Evolutionary conservation across 1,284 basidiomycete genomes (phyloP), one percentile per base, ranked within the genome.

Genomic region (Trichosporon sp.): DNA sequence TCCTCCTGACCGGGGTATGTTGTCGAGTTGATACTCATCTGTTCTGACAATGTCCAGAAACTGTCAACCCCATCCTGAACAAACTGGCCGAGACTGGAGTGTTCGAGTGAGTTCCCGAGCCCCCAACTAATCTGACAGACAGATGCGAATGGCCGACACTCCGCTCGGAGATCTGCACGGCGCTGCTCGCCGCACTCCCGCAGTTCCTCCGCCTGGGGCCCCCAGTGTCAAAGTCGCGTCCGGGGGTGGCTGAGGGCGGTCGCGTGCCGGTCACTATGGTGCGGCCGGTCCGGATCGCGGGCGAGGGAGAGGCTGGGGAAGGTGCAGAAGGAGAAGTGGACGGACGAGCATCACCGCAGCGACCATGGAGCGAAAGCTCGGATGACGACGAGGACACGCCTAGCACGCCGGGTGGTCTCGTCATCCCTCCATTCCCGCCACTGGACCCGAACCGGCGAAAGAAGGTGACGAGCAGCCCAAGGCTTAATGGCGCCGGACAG

Each of bases 401-500:
- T 0, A 77, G 76, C 0, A 81, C 81, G 8, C 67, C 63, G 0
- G 89, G 90, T 3, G 90, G 90, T 29, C 81, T 92, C 16, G 88
- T 87, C 69, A 80, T 94, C 11, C 86, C 91, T 4, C 91, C 92
- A 0, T 94, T 94, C 73, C 87, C 88, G 11, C 85, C 87, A 23
- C 84, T 78, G n/a, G 70, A 79, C 36, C 70, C 69, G 76, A 82
- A 58, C 78, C 81, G 69, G 82, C 83, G 65, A 80, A 84, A 63
- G 83, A 59, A 32, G 14, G 32, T 34, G 19, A 7, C 32, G 21
- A 36, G 27, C 40, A 27, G 40, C 52, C 32, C 49, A 32, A 58
- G 68, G 10, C 25, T 65, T 49, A 69, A 67, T 31, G 67, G 64
- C 25, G 54, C 49, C 40, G 21, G 14, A 10, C 40, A 14, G 37